Base-by-base conservation (phyloP, 768 basidiomycete species). In the Russula dissimulans region DNA sequence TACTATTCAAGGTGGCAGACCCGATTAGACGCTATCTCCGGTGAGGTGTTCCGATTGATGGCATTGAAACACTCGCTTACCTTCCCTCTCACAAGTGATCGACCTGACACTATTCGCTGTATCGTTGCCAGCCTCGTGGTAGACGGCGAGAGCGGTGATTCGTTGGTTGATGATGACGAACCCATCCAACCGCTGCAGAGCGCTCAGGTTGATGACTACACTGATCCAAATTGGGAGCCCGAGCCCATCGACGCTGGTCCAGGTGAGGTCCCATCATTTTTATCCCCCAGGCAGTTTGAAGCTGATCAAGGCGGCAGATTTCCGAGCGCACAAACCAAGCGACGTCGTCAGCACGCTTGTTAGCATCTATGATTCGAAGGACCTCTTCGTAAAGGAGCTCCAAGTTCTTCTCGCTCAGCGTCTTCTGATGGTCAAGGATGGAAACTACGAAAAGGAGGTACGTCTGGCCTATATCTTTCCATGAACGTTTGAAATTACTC, bases 231-330 rank as follows among this genome's bases (percentile, higher is more conserved):
- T 61, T 99, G 97, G 97, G 85, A 89, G 47, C 97, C 97, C 0
- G 95, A 97, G 69, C 95, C 97, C 0, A 81, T 95, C 56, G 97
- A 99, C 71, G 97, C 97, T 36, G 97, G 95, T 0, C 91, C 92
- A 57, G 89, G 94, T 95, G 64, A 59, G 77, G 69, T 22, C 17
- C 2, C 22, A 5, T 46, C 47, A 48, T 18, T 3, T 31, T 8
- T 36, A 26, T 26, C 22, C 22, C 2, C 6, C 15, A 12, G 12
- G 14, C 9, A 7, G 32, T 26, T 18, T 34, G 18, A 45, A 14
- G 8, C 12, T 61, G 29, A 57, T 36, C 18, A 36, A 12, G 26
- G 31, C 46, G 43, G n/a, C 72, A 94, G 95, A 94, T 65, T 99
- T 97, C 75, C 81, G 93, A 39, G 83, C 90, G 1, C 94, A 88